Conservation (phyloP, 805 yeast species). For the Naumovozyma castellii region DNA sequence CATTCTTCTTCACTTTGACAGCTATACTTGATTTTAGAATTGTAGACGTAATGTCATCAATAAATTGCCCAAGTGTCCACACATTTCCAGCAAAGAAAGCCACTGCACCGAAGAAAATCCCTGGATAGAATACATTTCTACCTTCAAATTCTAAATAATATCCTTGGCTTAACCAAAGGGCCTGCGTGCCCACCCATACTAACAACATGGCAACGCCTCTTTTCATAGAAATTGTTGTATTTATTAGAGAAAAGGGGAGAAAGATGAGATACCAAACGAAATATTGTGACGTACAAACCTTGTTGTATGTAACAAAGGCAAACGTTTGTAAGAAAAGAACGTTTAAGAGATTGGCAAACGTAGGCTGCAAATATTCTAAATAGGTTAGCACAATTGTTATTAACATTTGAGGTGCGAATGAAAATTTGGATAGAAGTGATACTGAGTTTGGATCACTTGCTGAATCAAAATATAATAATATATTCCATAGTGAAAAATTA, state of each 20-base stretch:
- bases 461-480: conserved; percentile 57
- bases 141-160: conserved; percentile 78
- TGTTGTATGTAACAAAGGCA: conserved; percentile 67
- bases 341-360: conserved; percentile 35
- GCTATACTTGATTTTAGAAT: not conserved
- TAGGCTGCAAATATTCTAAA: conserved; percentile 16
- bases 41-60: not conserved
- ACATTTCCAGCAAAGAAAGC: conserved; percentile 55
- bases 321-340: conserved; percentile 69
- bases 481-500: conserved; percentile 82
- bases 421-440: conserved; percentile 34
- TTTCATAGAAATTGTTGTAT: conserved; percentile 31
- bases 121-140: conserved; percentile 48
- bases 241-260: conserved; percentile 60
- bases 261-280: conserved; percentile 89
- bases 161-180: conserved; percentile 68
- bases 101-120: conserved; percentile 45
- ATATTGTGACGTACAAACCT: conserved; percentile 89
- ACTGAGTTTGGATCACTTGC: conserved; percentile 12
- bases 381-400: conserved; percentile 24
- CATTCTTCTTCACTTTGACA: not conserved
- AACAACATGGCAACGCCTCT: conserved; percentile 36
- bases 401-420: conserved; percentile 75
- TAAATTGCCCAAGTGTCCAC: conserved; percentile 46
- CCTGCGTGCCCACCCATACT: conserved; percentile 68